phyloP scores from a whole-genome alignment of 192 early-diverging fungal genomes.

The Coemansia brasiliensis region DNA sequence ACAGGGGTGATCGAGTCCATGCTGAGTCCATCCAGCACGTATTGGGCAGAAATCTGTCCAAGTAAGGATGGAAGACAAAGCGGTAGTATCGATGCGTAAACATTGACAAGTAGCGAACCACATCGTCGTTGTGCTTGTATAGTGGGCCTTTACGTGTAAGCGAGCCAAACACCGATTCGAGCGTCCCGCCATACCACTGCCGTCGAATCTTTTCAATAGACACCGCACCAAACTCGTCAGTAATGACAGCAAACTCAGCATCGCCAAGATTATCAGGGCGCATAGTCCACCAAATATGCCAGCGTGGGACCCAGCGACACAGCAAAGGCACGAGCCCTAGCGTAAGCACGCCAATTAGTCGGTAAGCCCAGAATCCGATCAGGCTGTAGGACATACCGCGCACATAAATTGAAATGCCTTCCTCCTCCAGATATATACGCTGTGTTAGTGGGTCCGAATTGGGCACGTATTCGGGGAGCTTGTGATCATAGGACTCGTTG shows the following conservation, averaged over 20 bases:
- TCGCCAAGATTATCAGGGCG: constrained; percentile 61
- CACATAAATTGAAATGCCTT: constrained; percentile 60
- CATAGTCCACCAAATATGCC: constrained; percentile 74
- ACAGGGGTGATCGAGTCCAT: constrained; percentile 41
- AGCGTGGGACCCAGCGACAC: constrained; percentile 81
- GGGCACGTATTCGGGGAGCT: constrained; percentile 49
- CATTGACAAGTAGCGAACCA: constrained; percentile 33
- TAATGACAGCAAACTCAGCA: constrained; percentile 70
- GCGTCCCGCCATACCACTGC: constrained; percentile 64
- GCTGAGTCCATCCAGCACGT: constrained; percentile 52
- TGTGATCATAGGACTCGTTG: constrained; percentile 55
- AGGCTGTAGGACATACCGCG: constrained; percentile 63
- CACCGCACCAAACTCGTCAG: constrained; percentile 70
- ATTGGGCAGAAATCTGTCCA: constrained; percentile 50
- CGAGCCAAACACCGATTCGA: constrained; percentile 67
- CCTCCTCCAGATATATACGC: constrained; percentile 66
- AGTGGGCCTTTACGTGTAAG: constrained; percentile 38
- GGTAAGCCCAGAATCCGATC: constrained; percentile 60
- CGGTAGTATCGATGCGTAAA: constrained; percentile 57
- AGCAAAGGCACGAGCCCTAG: constrained; percentile 73
- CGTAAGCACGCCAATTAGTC: constrained; percentile 64
- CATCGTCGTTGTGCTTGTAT: constrained; percentile 33
- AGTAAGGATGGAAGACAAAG: constrained; percentile 53
- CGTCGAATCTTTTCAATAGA: constrained; percentile 57
- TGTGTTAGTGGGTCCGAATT: constrained; percentile 48